Evolutionary conservation across 2,329 filamentous ascomycete genomes (phyloP).

Genomic region (Trematosphaeria pertusa): DNA sequence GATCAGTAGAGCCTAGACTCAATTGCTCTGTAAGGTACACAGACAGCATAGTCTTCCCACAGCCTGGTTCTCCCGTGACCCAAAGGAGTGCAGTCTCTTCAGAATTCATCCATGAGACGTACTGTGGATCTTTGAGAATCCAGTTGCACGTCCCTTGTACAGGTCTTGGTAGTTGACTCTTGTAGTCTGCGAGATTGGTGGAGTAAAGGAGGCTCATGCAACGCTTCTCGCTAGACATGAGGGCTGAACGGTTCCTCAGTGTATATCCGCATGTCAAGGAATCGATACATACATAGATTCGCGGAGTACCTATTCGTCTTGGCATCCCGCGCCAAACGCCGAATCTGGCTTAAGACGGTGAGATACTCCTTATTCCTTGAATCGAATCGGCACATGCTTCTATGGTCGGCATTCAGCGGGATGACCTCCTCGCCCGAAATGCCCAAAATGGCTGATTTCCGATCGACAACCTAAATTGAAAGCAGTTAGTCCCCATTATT

Average conservation of each 20-base stretch:
- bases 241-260: conserved; percentile 31
- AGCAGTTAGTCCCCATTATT: conserved; percentile 7
- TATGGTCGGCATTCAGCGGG: conserved; percentile 26
- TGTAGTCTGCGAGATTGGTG: conserved; percentile 40
- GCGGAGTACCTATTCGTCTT: conserved; percentile 12
- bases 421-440: conserved; percentile 23
- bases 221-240: conserved; percentile 41
- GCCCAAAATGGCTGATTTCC: conserved; percentile 25
- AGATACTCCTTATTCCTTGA: conserved; percentile 14
- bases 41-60: conserved; percentile 49
- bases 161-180: conserved; percentile 33
- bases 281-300: conserved; percentile 14
- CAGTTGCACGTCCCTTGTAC: conserved; percentile 48
- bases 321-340: conserved; percentile 18
- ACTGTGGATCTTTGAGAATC: conserved; percentile 41
- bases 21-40: conserved; percentile 43
- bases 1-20: conserved; percentile 8
- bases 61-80: conserved; percentile 49
- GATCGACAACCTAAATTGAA: conserved; percentile 26
- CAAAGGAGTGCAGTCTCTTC: conserved; percentile 41
- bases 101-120: conserved; percentile 39
- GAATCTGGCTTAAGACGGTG: conserved; percentile 11
- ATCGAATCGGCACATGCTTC: conserved; percentile 28
- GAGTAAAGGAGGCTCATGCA: conserved; percentile 44
- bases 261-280: neutral